Evolutionary conservation across 2,329 filamentous ascomycete genomes (phyloP), one percentile per base, ranked within the genome.

Genomic region (Didymosphaeria variabile): DNA sequence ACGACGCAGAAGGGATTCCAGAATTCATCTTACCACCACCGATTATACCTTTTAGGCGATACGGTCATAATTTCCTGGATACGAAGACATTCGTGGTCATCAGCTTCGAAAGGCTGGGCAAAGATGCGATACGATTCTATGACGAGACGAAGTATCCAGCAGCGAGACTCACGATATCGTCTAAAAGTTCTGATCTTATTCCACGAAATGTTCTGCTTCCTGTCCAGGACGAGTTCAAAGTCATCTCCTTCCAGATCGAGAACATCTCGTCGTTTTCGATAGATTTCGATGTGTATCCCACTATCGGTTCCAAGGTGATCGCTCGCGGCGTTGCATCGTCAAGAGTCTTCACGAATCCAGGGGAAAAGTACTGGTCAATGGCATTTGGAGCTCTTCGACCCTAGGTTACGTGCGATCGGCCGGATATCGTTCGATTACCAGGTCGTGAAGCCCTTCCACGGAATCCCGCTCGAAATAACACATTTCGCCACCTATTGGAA

Each of bases 401-500:
- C 94, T 5, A 88, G 95, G 23, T 85, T 98, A 52, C 88, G 94
- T 49, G 91, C 93, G 9, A 97, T 99, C 72, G 95, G 95, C 6
- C 92, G 97, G 72, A 92, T 98, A 67, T 93, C 89, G 65, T 99
- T 99, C 82, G 91, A 92, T 66, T 97, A 93, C 58, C 94, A 98
- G 75, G 93, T 98, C 29, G 96, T 99, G 77, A 97, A 97, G 73
- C 95, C 95, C 0, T 99, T 98, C 81, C 88, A 90, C 64, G 94
- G 95, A 8, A 91, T 93, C 62, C 93, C 95, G 3, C 83, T 99
- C 23, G 95, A 99, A 78, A 97, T 99, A 62, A 97, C 95, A 1
- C 94, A 98, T 73, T 99, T 98, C 71, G 95, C 97, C 65, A 98
- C 95, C 0, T 99, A 99, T 79, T 99, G 95, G 95, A 99, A 98